phyloP scores from a whole-genome alignment of 2,329 filamentous ascomycete species.

The Fusarium gaditjirri region DNA sequence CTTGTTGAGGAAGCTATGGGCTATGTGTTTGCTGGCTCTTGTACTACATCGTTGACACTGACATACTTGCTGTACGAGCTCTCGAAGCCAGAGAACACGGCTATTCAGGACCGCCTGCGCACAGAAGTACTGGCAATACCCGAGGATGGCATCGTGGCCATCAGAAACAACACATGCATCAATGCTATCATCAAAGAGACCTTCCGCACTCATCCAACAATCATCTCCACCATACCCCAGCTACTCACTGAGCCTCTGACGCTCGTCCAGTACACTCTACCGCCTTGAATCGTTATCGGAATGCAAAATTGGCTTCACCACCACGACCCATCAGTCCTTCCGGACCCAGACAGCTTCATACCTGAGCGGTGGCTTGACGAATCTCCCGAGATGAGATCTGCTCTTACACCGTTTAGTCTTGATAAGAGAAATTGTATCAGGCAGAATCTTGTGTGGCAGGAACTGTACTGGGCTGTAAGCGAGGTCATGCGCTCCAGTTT shows the following conservation, averaged over 20 bases:
- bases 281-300: neutral
- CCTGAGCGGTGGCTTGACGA: neutral
- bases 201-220: neutral
- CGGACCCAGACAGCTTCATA: neutral
- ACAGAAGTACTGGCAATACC: rapidly evolving
- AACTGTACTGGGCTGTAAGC: neutral
- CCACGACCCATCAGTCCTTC: neutral
- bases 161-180: neutral
- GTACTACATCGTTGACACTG: neutral
- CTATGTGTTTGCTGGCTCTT: neutral
- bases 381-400: neutral
- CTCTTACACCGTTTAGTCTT: neutral
- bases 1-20: neutral
- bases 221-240: neutral
- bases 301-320: neutral
- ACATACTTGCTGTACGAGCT: neutral
- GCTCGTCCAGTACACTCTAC: neutral
- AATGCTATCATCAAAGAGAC: neutral
- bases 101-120: neutral
- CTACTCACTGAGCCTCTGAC: neutral
- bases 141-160: neutral
- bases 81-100: neutral
- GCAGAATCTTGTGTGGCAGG: neutral
- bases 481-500: neutral
- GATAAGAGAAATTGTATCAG: neutral